Evolutionary conservation across 495 filamentous ascomycete genomes (phyloP).

Genomic region (Xylona heveae): DNA sequence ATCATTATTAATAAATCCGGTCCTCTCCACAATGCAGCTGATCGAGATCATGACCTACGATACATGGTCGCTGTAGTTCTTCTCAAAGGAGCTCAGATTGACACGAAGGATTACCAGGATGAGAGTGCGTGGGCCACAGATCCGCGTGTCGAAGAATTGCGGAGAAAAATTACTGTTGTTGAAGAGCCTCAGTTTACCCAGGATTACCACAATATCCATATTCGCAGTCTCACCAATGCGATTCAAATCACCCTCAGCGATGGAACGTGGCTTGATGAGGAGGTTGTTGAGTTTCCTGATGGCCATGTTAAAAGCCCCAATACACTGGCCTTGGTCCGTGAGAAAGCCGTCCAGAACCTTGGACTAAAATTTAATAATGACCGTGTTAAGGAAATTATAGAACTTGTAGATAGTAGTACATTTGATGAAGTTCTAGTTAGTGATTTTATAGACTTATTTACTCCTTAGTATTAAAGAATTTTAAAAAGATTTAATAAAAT

Average conservation of each 20-base stretch:
- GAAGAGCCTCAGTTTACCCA: constrained; percentile 15
- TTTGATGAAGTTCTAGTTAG: too few relatives aligned
- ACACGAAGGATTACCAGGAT: constrained; percentile 18
- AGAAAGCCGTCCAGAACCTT: too few relatives aligned
- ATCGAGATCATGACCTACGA: constrained; percentile 25
- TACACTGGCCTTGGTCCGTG: too few relatives aligned
- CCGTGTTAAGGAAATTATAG: too few relatives aligned
- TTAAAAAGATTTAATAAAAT: too few relatives aligned
- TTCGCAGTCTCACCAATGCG: constrained; percentile 11
- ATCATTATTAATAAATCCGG: constrained; percentile 22
- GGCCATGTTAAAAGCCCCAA: too few relatives aligned
- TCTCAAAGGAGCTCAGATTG: constrained; percentile 15
- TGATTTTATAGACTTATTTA: too few relatives aligned
- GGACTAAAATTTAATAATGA: too few relatives aligned
- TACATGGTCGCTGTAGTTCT: constrained; percentile 21
- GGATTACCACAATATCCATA: constrained; percentile 17
- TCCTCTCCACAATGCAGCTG: constrained; percentile 18
- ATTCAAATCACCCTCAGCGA: constrained; percentile 11
- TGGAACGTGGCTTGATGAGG: constrained; percentile 8
- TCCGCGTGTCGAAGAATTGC: constrained; percentile 10
- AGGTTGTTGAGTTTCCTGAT: constrained; percentile 1
- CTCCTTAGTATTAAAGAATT: too few relatives aligned
- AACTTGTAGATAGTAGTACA: too few relatives aligned
- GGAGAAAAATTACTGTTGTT: constrained; percentile 13
- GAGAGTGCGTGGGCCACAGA: constrained; percentile 15